Conservation (phyloP, 306 rosid species). For the Mucuna pruriens region DNA sequence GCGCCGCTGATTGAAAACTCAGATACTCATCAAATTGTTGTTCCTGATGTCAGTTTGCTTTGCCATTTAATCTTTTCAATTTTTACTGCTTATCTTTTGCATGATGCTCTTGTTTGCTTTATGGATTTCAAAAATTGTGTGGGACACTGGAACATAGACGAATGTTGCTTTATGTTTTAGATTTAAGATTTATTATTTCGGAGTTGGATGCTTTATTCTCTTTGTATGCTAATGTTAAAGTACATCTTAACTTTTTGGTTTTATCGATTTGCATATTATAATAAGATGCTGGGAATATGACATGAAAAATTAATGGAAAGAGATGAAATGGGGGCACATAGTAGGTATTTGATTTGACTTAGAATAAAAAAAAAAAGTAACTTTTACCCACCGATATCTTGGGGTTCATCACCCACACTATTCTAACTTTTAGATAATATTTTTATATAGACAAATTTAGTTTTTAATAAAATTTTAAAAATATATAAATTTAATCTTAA, state of each 20-base stretch:
- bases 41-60: conserved; percentile 78
- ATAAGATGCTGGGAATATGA: neutral
- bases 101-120: neutral
- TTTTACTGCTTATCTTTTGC: neutral
- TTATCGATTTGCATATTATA: neutral
- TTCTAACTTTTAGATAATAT: too few species aligned
- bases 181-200: neutral
- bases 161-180: conserved; percentile 11
- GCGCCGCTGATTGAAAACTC: conserved; percentile 72
- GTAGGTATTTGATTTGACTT: neutral
- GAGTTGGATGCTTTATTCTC: neutral
- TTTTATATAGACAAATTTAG: too few species aligned
- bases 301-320: neutral
- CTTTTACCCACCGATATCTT: too few species aligned
- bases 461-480: too few species aligned
- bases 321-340: neutral
- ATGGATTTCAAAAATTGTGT: neutral
- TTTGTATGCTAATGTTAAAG: neutral
- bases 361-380: too few species aligned
- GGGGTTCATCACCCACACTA: too few species aligned
- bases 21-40: conserved; percentile 61
- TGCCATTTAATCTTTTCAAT: neutral
- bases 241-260: neutral
- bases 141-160: neutral
- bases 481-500: too few species aligned